Conservation (phyloP, 495 filamentous ascomycete genomes). For the Tirmania nivea region DNA sequence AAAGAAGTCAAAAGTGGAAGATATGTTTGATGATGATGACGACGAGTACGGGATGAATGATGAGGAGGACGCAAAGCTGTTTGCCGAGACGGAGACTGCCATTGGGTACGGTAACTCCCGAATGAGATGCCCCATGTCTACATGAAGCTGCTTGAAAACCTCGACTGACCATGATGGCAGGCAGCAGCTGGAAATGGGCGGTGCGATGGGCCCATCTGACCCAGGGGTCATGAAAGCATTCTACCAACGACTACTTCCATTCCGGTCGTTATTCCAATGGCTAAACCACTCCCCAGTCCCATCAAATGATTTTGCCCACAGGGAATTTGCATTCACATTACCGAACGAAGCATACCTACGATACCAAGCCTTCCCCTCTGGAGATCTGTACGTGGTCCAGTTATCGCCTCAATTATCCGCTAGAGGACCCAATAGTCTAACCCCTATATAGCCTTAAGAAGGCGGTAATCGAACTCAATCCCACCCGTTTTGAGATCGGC, state of each 20-base stretch:
- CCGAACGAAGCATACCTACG: constrained; percentile 75
- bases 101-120: constrained; percentile 10
- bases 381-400: constrained; percentile 67
- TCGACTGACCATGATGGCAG: too few relatives aligned
- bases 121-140: neutral
- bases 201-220: constrained; percentile 30
- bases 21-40: constrained; percentile 1
- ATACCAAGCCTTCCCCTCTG: constrained; percentile 72
- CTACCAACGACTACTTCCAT: constrained; percentile 91
- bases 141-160: neutral
- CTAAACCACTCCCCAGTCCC: constrained; percentile 81
- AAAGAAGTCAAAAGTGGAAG: neutral
- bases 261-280: constrained; percentile 91
- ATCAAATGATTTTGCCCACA: constrained; percentile 67
- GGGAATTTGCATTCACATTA: constrained; percentile 86
- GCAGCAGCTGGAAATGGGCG: neutral
- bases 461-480: constrained; percentile 51
- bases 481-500: constrained; percentile 90
- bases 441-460: too few relatives aligned
- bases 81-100: neutral
- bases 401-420: too few relatives aligned
- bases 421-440: too few relatives aligned
- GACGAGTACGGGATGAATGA: neutral
- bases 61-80: constrained; percentile 1
- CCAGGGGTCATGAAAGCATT: constrained; percentile 71